Conservation (phyloP, 2,329 filamentous ascomycete species). For the Hypoxylon sp. region DNA sequence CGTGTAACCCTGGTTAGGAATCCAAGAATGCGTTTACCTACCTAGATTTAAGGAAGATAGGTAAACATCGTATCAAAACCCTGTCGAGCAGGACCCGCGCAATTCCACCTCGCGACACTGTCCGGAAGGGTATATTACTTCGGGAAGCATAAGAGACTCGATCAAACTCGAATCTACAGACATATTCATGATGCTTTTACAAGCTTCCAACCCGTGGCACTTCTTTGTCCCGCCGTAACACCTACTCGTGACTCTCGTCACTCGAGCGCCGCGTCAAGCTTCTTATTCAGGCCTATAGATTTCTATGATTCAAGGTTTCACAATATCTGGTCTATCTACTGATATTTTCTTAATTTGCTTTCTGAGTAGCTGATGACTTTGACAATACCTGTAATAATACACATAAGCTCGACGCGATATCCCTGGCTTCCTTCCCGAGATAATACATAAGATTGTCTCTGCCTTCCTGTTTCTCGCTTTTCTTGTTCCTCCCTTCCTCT, state of each 20-base stretch:
- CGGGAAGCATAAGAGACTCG: not conserved
- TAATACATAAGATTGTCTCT: not conserved
- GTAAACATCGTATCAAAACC: not conserved
- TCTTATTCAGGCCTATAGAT: conserved; percentile 20
- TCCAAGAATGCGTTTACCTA: not conserved
- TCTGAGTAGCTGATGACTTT: not conserved
- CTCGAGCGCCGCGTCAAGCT: conserved; percentile 24
- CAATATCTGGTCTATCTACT: conserved; percentile 17
- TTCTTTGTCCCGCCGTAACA: conserved; percentile 26
- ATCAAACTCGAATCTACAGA: not conserved
- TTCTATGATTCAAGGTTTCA: conserved; percentile 24
- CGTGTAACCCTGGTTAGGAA: not conserved
- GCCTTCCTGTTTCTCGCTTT: not conserved
- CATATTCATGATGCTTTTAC: conserved; percentile 9
- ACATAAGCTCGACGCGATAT: not conserved
- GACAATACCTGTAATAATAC: not conserved
- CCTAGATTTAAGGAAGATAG: not conserved
- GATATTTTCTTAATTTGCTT: conserved; percentile 1
- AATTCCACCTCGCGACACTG: not conserved
- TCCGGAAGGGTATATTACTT: not conserved
- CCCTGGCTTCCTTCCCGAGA: not conserved
- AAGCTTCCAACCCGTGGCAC: not conserved
- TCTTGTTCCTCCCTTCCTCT: not conserved
- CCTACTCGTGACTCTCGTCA: conserved; percentile 33
- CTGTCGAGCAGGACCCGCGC: not conserved